Conservation (phyloP, 192 early-diverging fungal species). For the Mortierella claussenii region DNA sequence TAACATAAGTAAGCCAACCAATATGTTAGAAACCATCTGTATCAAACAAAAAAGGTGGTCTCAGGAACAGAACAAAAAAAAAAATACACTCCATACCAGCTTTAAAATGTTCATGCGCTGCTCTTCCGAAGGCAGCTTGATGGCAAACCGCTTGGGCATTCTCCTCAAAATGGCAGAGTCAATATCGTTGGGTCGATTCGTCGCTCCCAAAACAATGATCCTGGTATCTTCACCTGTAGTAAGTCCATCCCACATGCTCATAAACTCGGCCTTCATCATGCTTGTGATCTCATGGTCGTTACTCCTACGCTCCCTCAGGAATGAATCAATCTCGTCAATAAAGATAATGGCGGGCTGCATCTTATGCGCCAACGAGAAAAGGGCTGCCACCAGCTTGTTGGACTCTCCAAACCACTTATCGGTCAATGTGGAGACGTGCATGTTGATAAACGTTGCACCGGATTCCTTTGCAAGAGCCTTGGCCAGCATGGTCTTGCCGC, state of each 20-base stretch:
- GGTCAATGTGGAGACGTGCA: conserved; percentile 95
- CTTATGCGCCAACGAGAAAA: conserved; percentile 95
- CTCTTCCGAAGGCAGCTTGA: conserved; percentile 82
- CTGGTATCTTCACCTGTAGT: conserved; percentile 73
- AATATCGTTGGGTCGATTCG: conserved; percentile 98
- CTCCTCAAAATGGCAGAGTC: conserved; percentile 95
- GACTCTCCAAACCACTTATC: conserved; percentile 99
- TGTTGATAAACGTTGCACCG: conserved; percentile 97
- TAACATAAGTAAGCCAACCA: no score
- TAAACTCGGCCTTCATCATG: conserved; percentile 99
- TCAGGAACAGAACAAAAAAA: not conserved
- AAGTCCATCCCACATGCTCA: conserved; percentile 99
- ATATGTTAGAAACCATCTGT: no score
- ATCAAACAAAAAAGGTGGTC: not conserved
- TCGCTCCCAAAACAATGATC: conserved; percentile 90
- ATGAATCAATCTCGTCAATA: conserved; percentile 99
- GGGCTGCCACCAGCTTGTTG: conserved; percentile 91
- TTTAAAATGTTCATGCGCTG: conserved; percentile 89
- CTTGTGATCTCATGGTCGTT: conserved; percentile 96
- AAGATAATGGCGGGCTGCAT: conserved; percentile 97
- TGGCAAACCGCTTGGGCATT: conserved; percentile 96
- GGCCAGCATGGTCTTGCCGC: conserved; percentile 99
- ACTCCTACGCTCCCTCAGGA: conserved; percentile 87
- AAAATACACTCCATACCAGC: conserved; percentile 54
- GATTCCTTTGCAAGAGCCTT: conserved; percentile 98